phyloP scores from a whole-genome alignment of 805 yeast species.

The Starmerella etchellsii region DNA sequence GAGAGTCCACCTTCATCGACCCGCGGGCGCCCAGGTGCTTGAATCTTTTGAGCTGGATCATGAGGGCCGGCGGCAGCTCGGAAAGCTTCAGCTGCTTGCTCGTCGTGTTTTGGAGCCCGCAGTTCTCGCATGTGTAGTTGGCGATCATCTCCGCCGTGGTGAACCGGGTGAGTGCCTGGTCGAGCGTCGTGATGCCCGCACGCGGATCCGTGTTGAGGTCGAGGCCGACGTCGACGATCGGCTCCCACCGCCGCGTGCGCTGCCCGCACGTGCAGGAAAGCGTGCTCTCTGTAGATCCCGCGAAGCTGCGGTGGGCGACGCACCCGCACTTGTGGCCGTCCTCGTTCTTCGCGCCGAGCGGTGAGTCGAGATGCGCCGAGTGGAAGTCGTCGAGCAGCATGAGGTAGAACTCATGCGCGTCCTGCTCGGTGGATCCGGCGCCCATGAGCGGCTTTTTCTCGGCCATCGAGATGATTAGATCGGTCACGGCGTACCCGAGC shows the following conservation, averaged over 20 bases:
- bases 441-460: constrained; percentile 44
- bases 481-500: constrained; percentile 69
- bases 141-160: constrained; percentile 70
- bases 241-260: constrained; percentile 64
- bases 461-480: constrained; percentile 77
- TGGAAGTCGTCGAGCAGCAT: constrained; percentile 80
- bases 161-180: constrained; percentile 61
- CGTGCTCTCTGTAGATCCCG: constrained; percentile 71
- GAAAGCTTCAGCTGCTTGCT: constrained; percentile 58
- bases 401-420: constrained; percentile 97
- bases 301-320: constrained; percentile 67
- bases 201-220: constrained; percentile 36
- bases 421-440: constrained; percentile 95
- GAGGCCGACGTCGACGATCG: constrained; percentile 76
- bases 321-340: constrained; percentile 45
- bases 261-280: constrained; percentile 53
- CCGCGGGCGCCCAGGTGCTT: constrained; percentile 39
- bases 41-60: constrained; percentile 69
- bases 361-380: constrained; percentile 16
- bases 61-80: constrained; percentile 61
- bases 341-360: constrained; percentile 1
- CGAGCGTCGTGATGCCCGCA: constrained; percentile 30
- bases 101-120: constrained; percentile 52
- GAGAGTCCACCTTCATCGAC: constrained; percentile 58
- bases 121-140: constrained; percentile 56